Percentiles rank a stretch among this genome's conserved stretches.
Conservation (phyloP, 805 yeast species). For the Ogataea neopini region DNA sequence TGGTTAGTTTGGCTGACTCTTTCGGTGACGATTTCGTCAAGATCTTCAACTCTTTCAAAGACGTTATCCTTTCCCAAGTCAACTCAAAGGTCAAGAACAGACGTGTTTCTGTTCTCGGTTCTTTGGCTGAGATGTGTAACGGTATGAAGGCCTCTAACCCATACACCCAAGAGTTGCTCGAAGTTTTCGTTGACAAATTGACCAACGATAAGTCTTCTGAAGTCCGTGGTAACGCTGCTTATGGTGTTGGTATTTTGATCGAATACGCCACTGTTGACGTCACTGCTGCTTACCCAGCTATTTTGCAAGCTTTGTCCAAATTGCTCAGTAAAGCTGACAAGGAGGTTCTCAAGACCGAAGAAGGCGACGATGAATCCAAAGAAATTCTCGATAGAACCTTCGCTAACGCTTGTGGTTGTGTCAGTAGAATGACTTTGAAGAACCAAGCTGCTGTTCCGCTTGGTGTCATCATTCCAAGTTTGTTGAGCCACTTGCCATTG, state of each 20-base stretch:
- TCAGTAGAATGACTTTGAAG: conserved; percentile 83
- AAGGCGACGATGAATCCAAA: conserved; percentile 72
- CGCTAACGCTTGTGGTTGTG: conserved; percentile 97
- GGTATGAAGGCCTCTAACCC: conserved; percentile 71
- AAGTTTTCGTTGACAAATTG: conserved; percentile 66
- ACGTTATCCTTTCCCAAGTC: conserved; percentile 56
- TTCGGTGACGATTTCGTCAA: conserved; percentile 74
- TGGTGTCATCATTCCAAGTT: conserved; percentile 69
- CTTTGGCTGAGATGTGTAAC: conserved; percentile 83
- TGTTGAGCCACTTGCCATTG: conserved; percentile 80
- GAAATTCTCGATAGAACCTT: conserved; percentile 80
- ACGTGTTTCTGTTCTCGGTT: conserved; percentile 84
- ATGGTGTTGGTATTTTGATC: conserved; percentile 84
- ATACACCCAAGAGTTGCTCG: conserved; percentile 66
- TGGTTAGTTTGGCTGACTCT: conserved; percentile 74
- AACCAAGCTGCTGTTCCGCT: conserved; percentile 74
- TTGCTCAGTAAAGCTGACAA: conserved; percentile 77
- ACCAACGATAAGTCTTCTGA: conserved; percentile 77
- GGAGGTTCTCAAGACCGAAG: conserved; percentile 59
- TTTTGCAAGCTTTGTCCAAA: conserved; percentile 67
- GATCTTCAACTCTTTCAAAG: conserved; percentile 72
- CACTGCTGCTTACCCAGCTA: conserved; percentile 62
- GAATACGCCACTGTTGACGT: conserved; percentile 55
- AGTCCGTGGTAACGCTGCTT: conserved; percentile 93
- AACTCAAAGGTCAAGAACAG: conserved; percentile 66